These are phyloP conservation scores for Trifolium pratense DNA, from an alignment of 306 rosid genomes.

Conservation along the genomic window DNA sequence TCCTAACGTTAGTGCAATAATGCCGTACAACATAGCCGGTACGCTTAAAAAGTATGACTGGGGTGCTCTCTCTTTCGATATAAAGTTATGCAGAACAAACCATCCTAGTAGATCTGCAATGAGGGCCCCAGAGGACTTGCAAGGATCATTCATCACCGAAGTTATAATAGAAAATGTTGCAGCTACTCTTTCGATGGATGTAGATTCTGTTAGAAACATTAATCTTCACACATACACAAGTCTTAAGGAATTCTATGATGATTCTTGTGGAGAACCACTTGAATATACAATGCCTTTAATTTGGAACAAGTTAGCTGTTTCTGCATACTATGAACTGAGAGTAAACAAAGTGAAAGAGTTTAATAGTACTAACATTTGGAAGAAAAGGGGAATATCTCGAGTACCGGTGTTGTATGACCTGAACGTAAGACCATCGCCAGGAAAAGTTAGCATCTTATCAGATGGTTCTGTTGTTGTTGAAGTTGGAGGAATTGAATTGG, in stretches of 20 bases:
- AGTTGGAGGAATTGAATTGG: slow-evolving; percentile 92
- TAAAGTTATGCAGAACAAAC: slow-evolving; percentile 84
- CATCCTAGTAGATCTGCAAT: slow-evolving; percentile 72
- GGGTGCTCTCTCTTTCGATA: slow-evolving; percentile 80
- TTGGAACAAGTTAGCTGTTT: slow-evolving; percentile 68
- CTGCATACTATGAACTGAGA: slow-evolving; percentile 62
- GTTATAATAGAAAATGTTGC: slow-evolving; percentile 84
- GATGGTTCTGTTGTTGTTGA: slow-evolving; percentile 85
- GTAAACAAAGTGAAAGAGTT: slow-evolving; percentile 58
- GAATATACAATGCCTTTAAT: slow-evolving; percentile 83
- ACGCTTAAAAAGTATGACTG: slow-evolving; percentile 82
- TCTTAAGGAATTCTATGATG: slow-evolving; percentile 59
- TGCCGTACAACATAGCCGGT: slow-evolving; percentile 52
- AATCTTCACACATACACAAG: slow-evolving; percentile 73
- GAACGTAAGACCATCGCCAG: slow-evolving; percentile 58
- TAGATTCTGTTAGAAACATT: slow-evolving; percentile 69
- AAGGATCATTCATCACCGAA: slow-evolving; percentile 86
- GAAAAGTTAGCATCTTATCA: slow-evolving; percentile 70
- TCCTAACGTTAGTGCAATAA: slow-evolving; percentile 55
- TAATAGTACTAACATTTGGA: slow-evolving; percentile 70
- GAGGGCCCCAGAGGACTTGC: slow-evolving; percentile 89
- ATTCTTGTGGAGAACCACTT: slow-evolving; percentile 59
- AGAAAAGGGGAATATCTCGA: slow-evolving; percentile 77
- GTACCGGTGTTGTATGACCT: slow-evolving; percentile 57
- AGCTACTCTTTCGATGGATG: slow-evolving; percentile 70